These are phyloP conservation scores for Malus hybrid DNA, from an alignment of 331 rosid genomes.

Conservation along the genomic window DNA sequence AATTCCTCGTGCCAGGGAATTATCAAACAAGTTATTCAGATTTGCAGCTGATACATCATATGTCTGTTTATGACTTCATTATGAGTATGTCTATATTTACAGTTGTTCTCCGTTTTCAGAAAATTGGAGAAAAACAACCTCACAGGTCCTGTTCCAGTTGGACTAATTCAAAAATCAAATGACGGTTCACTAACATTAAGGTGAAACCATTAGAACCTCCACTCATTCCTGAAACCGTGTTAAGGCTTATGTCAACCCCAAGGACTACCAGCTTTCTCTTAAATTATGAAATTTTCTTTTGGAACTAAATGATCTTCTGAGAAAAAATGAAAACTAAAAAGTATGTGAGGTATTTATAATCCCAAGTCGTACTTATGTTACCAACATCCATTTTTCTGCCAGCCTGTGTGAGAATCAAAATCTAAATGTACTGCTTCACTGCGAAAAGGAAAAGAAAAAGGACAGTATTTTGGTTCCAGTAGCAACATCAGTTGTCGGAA, in stretches of 20 bases:
- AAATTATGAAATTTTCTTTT: background rate
- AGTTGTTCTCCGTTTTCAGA: conserved; percentile 21
- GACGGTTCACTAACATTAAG: conserved; percentile 37
- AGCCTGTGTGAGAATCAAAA: conserved; percentile 35
- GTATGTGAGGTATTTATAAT: too few relatives aligned
- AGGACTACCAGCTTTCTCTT: background rate
- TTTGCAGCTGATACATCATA: background rate
- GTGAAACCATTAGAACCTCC: conserved; percentile 9
- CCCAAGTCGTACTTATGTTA: background rate
- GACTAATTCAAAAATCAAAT: conserved; percentile 29
- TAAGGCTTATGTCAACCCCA: background rate
- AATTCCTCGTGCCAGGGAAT: background rate
- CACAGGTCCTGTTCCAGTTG: conserved; percentile 33
- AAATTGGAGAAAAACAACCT: conserved; percentile 46
- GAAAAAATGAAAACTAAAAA: too few relatives aligned
- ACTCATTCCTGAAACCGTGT: background rate
- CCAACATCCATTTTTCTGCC: background rate
- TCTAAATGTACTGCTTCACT: too few relatives aligned
- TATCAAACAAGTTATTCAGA: conserved; percentile 8
- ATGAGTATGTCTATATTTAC: too few relatives aligned
- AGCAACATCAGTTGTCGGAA: conserved; percentile 32
- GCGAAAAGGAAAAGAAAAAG: background rate
- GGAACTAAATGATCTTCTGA: background rate
- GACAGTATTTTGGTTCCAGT: conserved; percentile 23
- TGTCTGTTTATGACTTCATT: background rate